Evolutionary conservation across 169 alveolate genomes (phyloP), one percentile per base, ranked within the genome.

Genomic region (Cryptosporidium ryanae): DNA sequence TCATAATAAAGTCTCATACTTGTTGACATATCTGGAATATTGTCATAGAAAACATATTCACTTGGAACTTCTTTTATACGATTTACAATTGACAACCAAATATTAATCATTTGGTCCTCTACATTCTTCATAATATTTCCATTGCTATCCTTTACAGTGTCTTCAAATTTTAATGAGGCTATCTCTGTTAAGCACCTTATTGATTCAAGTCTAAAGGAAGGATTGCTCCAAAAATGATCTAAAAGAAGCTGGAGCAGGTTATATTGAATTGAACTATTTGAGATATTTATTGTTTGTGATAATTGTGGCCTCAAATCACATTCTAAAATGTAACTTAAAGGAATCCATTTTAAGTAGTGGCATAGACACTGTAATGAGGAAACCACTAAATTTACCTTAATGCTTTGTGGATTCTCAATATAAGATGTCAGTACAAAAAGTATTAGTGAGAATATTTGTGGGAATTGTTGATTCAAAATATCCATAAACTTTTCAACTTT

Each of bases 331-430:
- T 94, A 97, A 21, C 96, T 97, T 27, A 95, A 66, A 23, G 99
- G 99, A 1, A 97, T 96, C 99, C 99, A 97, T 81, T 95, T 93
- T 29, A 97, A 91, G 89, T 95, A 97, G 59, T 96, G 96, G 18
- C 97, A 91, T 82, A 97, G 91, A 57, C 99, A 96, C 71, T 92
- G 94, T 49, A 97, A 91, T 43, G 98, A 96, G 38, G 95, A 96
- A 66, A 93, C 94, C 43, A 97, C 94, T 34, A 97, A 87, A 18
- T 96, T 82, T 0, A 89, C 93, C 38, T 93, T 91, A 27, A 96
- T 92, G 17, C 90, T 91, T 23, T 89, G 93, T 44, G 98, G 96
- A 76, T 94, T 93, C 34, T 84, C 91, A 1, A 93, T 84, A 82
- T 91, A 92, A 54, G 96, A 93, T 63, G 95, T 90, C 61, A 96